phyloP scores from a whole-genome alignment of 768 basidiomycete species.

The Boletus rufocinnamomeus region DNA sequence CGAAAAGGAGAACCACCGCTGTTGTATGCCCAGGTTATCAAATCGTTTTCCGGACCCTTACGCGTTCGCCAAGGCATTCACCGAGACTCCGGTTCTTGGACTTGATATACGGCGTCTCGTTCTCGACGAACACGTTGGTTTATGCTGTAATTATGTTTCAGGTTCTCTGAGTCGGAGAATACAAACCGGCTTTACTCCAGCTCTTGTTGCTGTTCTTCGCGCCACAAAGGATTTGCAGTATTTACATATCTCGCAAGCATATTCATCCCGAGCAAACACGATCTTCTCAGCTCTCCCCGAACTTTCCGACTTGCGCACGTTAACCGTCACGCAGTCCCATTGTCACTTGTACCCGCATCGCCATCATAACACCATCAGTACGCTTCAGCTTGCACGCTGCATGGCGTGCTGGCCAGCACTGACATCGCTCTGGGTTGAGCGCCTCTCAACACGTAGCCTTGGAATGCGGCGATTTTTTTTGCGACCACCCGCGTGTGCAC shows the following conservation, averaged over 20 bases:
- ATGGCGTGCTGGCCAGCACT: too few species aligned
- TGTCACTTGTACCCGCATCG: too few species aligned
- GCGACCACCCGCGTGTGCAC: neutral
- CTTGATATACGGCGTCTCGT: neutral
- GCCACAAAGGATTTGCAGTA: slow-evolving; percentile 3
- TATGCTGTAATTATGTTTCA: neutral
- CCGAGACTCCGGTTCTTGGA: slow-evolving; percentile 1
- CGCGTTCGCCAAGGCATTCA: neutral
- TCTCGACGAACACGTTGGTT: neutral
- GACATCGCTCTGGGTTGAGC: neutral
- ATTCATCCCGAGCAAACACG: neutral
- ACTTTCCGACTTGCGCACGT: neutral
- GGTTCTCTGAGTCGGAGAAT: neutral
- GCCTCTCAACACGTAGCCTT: too few species aligned
- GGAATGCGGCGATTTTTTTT: too few species aligned
- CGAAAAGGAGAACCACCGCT: neutral
- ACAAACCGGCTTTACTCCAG: neutral
- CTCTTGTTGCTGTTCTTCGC: neutral
- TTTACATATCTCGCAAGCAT: neutral
- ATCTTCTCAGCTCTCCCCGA: neutral
- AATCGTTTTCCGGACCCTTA: neutral
- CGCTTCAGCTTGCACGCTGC: neutral
- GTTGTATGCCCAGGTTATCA: fast-evolving
- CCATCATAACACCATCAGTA: neutral
- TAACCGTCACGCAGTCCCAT: neutral